Evolutionary conservation across 176 grass and related monocot species (phyloP), one percentile per base, ranked within the genome.

Genomic region (Dendrocalamus sinicus): DNA sequence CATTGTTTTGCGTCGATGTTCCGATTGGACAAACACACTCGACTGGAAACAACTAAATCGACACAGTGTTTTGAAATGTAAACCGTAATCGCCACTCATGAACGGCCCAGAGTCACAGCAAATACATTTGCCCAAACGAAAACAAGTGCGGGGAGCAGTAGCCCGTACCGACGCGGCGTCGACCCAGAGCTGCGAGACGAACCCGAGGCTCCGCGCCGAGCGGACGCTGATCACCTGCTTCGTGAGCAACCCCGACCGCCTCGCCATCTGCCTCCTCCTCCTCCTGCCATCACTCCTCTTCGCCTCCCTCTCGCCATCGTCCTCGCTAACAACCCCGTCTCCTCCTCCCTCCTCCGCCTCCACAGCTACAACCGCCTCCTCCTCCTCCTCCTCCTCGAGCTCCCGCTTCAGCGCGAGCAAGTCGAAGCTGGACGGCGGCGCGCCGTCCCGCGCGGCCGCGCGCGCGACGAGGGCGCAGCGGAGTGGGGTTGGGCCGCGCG

Each of bases 181-280:
- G 72, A 98, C 86, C 96, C 96, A 98, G 30, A 98, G 90, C 87
- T 98, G 93, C 55, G 96, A 98, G 73, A 98, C 91, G 67, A 95
- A 98, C 10, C 96, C 96, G 22, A 98, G 86, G 90, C 93, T 98
- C 24, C 81, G 83, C 40, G 96, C 96, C 35, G 91, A 95, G 70
- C 75, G 72, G 73, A 98, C 81, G 76, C 96, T 95, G 77, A 98
- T 81, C 64, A 98, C 96, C 86, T 98, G 93, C 78, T 98, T 98
- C 64, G 96, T 93, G 22, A 98, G 83, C 78, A 98, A 83, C 71
- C 84, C 92, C 50, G 96, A 95, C 20, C 96, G 89, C 66, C 74
- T 83, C 65, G 90, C 60, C 91, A 94, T 92, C 84, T 86, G 90
- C 84, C 67, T 76, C 84, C 75, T 83, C 67, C 70, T n/a, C 54